Conservation (phyloP, 805 yeast genomes). For the Candida vartiovaarae region DNA sequence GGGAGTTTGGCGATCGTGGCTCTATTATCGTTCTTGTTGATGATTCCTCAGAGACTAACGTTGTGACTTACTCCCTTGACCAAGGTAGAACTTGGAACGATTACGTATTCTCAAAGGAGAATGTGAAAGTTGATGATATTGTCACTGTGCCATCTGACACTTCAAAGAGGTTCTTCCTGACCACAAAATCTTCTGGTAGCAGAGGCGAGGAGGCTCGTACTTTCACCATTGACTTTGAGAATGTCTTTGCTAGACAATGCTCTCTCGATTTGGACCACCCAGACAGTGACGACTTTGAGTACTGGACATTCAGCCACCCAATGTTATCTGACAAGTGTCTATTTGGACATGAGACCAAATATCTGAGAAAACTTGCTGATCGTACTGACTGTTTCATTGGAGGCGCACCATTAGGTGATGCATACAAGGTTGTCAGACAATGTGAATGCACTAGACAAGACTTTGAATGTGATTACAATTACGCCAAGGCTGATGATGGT, state of each 20-base stretch:
- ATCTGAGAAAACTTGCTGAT: slow-evolving; percentile 46
- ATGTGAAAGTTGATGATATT: slow-evolving; percentile 57
- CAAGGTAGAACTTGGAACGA: slow-evolving; percentile 75
- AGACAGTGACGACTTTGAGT: slow-evolving; percentile 51
- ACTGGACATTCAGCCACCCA: slow-evolving; percentile 57
- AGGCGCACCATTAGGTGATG: slow-evolving; percentile 45
- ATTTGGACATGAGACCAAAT: slow-evolving; percentile 66
- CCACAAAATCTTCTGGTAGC: slow-evolving; percentile 40
- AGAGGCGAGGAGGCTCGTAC: slow-evolving; percentile 40
- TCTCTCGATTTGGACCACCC: slow-evolving; percentile 36
- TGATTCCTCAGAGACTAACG: slow-evolving; percentile 48
- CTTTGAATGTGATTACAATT: slow-evolving; percentile 92
- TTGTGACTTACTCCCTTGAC: slow-evolving; percentile 61
- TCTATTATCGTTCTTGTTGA: slow-evolving; percentile 70
- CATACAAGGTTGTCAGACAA: slow-evolving; percentile 48
- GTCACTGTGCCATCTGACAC: slow-evolving; percentile 90
- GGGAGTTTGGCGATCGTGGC: slow-evolving; percentile 98
- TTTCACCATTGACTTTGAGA: slow-evolving; percentile 49
- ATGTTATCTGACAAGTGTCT: slow-evolving; percentile 43
- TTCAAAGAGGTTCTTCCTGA: slow-evolving; percentile 64
- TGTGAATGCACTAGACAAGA: slow-evolving; percentile 85
- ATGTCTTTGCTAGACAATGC: slow-evolving; percentile 48
- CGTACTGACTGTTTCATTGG: slow-evolving; percentile 61
- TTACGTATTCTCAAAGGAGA: slow-evolving; percentile 50
- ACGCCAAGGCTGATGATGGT: slow-evolving; percentile 61